Evolutionary conservation across 345 rosid genomes (phyloP), one percentile per base, ranked within the genome.

Genomic region (Sonneratia alba): DNA sequence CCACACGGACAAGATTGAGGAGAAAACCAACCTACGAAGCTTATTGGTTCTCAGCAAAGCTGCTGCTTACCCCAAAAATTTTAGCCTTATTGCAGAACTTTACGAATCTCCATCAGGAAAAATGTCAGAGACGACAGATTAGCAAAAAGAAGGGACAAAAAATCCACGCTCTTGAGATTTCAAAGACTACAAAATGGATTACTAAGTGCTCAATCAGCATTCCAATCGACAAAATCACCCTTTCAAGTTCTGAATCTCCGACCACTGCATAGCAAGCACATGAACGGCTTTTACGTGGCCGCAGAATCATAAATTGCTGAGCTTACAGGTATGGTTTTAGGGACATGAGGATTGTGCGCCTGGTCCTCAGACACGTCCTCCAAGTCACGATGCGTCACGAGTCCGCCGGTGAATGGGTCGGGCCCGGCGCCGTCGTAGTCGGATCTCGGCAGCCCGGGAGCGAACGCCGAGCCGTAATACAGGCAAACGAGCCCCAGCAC

Each of bases 381-480:
- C 34, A 81, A 68, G 51, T 78, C 86, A 15, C 65, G 77, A 57
- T 68, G 62, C 68, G 75, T 55, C 6, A 56, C 27, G 74, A 72
- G 72, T 53, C 81, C 77, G 40, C 79, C 77, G 7, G 72, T 57
- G 72, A 77, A 80, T 9, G 79, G 86, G 82, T 79, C 85, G 75
- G 66, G 63, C 67, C 77, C 83, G 53, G 61, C 75, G 18, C 69
- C 77, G 15, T 73, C 78, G 2, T 75, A 81, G 34, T 85, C 95
- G 72, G 87, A 85, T 74, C 86, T 82, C 66, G 90, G 79, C 36
- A 83, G 76, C 6, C 87, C 89, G 9, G 98, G 97, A 55, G 94
- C 92, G 62, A 92, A 81, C 12, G 84, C 78, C 6, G 98, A 89
- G 48, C 91, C 93, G 24, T 83, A 89, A 77, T 88, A 93, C 77